Evolutionary conservation across 2,329 filamentous ascomycete genomes (phyloP).

Genomic region (Penicillium polonicum): DNA sequence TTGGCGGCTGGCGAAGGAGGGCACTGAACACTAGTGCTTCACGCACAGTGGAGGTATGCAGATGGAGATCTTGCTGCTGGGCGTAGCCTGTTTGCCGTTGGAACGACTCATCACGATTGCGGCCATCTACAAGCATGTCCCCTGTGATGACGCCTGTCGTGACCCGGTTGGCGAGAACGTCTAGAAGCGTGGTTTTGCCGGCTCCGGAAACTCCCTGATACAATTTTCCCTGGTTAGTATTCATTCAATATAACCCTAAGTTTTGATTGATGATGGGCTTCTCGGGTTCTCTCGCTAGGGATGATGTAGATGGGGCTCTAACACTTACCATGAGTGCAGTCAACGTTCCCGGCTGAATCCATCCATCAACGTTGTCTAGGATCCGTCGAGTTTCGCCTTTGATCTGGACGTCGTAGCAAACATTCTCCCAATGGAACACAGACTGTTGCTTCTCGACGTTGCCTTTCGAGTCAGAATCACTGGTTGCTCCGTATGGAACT

Average conservation of each 20-base stretch:
- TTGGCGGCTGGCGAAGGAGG: not conserved
- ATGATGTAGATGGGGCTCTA: not conserved
- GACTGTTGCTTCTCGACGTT: no score
- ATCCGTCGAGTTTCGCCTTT: no score
- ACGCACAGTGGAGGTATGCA: slow-evolving; percentile 34
- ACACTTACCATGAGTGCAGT: not conserved
- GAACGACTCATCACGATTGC: slow-evolving; percentile 54
- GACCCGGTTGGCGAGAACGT: slow-evolving; percentile 75
- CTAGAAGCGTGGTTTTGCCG: slow-evolving; percentile 82
- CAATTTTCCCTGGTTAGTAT: not conserved
- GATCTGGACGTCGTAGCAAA: no score
- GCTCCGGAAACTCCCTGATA: slow-evolving; percentile 73
- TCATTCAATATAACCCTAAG: not conserved
- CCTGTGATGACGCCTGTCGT: slow-evolving; percentile 83
- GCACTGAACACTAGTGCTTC: not conserved
- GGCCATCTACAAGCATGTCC: slow-evolving; percentile 73
- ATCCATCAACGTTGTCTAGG: no score
- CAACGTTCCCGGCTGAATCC: not conserved
- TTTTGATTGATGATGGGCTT: no score
- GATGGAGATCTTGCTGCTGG: slow-evolving; percentile 76
- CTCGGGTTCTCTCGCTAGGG: no score
- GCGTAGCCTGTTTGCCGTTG: slow-evolving; percentile 30
- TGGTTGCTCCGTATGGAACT: no score
- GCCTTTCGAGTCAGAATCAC: no score
- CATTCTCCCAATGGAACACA: no score